Base-by-base conservation (phyloP, 352 stramenopile species). In the Globisporangium spiculum region DNA sequence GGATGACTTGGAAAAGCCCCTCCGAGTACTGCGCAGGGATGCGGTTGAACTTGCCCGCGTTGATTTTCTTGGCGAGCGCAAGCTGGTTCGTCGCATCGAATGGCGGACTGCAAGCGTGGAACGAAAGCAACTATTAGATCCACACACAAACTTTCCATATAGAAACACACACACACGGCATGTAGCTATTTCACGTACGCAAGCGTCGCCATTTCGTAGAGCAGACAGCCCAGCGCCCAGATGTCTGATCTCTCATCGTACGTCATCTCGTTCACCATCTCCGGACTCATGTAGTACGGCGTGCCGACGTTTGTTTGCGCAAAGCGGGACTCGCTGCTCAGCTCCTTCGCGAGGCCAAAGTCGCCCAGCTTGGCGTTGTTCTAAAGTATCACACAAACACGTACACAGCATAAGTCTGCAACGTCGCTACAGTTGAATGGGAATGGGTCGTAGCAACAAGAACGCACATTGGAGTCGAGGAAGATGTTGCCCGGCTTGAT, bases 401-500 rank as follows among this genome's bases (percentile, higher is more conserved):
- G 30, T 32, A 32, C 27, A 30, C 30, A 32, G 30, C 30, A 32
- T 32, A 3, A 32, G 30, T 32, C 30, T 32, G 4, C 30, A 32
- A 32, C 4, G 30, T 32, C 30, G 30, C 30, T 32, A 32, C 30
- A 32, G 4, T 32, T 32, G 30, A 32, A 32, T 32, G 30, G 30
- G 0, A 64, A 2, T n/a, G 10, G 12, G 22, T 36, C 6, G 30
- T 58, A 20, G 3, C 1, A 10, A 61, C 52, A 14, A 52, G 18
- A 26, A 75, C 81, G 72, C 81, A 96, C 86, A 76, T 93, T 92
- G 34, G 83, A 89, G 75, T 97, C 91, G 54, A 97, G 78, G 59
- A 97, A 96, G 76, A 97, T 96, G 82, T 97, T 97, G 71, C 90
- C 90, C 7, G 91, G 91, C 75, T 97, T 97, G 80, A 97, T 96